phyloP scores from a whole-genome alignment of 2,329 filamentous ascomycete species.

The Myriosclerotinia curreyana region DNA sequence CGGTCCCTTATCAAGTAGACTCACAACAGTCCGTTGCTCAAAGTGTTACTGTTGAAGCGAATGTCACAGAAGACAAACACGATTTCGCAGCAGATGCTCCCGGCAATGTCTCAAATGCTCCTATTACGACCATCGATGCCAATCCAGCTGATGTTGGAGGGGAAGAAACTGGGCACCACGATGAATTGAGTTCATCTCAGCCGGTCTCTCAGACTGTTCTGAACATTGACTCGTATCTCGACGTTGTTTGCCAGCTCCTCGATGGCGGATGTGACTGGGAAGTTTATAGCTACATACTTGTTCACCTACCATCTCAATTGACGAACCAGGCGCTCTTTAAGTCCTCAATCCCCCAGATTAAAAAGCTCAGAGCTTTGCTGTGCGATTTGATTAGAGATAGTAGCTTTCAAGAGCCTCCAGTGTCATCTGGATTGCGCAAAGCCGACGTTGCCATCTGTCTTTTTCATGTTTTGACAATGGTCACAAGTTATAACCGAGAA shows the following conservation, averaged over 20 bases:
- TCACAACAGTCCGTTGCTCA: not conserved
- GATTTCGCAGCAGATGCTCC: not conserved
- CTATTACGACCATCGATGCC: not conserved
- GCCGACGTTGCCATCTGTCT: conserved; percentile 86
- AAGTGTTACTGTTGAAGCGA: not conserved
- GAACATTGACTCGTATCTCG: conserved; percentile 59
- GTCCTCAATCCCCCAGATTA: conserved; percentile 69
- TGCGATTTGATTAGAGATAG: conserved; percentile 80
- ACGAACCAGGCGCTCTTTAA: conserved; percentile 85
- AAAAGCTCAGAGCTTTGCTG: conserved; percentile 68
- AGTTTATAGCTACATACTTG: conserved; percentile 83
- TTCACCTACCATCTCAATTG: conserved; percentile 81
- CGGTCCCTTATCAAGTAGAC: not conserved
- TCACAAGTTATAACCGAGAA: conserved; percentile 84
- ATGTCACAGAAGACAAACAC: not conserved
- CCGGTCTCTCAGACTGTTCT: conserved; percentile 24
- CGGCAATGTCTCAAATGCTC: not conserved
- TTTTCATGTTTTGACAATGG: conserved; percentile 80
- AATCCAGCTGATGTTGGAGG: not conserved
- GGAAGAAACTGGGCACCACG: not conserved
- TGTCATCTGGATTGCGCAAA: conserved; percentile 74
- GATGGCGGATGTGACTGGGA: conserved; percentile 82
- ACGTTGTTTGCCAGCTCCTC: conserved; percentile 70
- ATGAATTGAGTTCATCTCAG: not conserved
- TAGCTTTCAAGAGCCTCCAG: conserved; percentile 77